phyloP scores from a whole-genome alignment of 2,329 filamentous ascomycete genomes.

The Sclerotinia trifoliorum region DNA sequence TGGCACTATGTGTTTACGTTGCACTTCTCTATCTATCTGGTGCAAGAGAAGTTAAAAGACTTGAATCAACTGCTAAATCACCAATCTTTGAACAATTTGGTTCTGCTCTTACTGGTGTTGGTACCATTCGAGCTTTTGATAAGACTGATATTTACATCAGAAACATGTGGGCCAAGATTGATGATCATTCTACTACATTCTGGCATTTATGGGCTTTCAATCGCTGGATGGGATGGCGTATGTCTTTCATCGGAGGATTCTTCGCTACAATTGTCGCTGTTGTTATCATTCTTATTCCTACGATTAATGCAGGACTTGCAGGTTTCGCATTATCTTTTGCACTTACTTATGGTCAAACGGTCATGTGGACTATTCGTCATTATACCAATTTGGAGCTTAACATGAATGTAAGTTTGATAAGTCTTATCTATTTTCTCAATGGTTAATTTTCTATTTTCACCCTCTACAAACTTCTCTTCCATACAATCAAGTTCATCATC shows the following conservation, averaged over 20 bases:
- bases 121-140: slow-evolving; percentile 73
- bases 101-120: slow-evolving; percentile 67
- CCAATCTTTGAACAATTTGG: slow-evolving; percentile 81
- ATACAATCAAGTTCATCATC: neutral
- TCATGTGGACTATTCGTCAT: slow-evolving; percentile 65
- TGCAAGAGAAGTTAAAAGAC: slow-evolving; percentile 71
- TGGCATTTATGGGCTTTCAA: slow-evolving; percentile 72
- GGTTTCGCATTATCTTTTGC: slow-evolving; percentile 76
- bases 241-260: slow-evolving; percentile 65
- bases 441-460: neutral
- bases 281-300: slow-evolving; percentile 59
- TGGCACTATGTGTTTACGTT: slow-evolving; percentile 57
- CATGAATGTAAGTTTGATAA: slow-evolving; percentile 60
- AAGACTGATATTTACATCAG: slow-evolving; percentile 65
- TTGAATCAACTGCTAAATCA: slow-evolving; percentile 74
- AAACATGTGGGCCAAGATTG: slow-evolving; percentile 68
- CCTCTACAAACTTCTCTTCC: neutral
- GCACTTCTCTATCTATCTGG: slow-evolving; percentile 65
- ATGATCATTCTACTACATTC: slow-evolving; percentile 63
- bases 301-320: slow-evolving; percentile 67
- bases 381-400: slow-evolving; percentile 72
- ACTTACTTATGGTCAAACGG: slow-evolving; percentile 62
- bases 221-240: slow-evolving; percentile 73
- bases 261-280: slow-evolving; percentile 66
- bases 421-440: neutral